Base-by-base conservation (phyloP, 202 grass and related monocot genomes). In the Zoysia matrella region DNA sequence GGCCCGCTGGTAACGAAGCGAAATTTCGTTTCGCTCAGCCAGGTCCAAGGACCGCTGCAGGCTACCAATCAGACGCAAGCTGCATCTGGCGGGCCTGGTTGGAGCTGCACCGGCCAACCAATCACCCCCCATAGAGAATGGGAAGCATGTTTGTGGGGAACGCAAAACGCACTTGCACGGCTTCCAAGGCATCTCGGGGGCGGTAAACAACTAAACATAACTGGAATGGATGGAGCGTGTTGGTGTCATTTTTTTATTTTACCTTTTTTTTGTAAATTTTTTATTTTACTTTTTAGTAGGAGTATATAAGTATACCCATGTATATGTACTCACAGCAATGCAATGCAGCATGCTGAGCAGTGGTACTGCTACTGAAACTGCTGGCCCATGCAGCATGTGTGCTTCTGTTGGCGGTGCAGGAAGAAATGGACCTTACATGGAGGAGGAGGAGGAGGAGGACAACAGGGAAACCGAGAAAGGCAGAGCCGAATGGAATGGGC, bases 81-180 rank as follows among this genome's bases (percentile, higher is more conserved):
- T 36, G 30, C 30, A 36, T 36, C 30, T 36, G 30, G 30, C 30
- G 30, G 30, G 30, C 30, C 30, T 36, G 30, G 30, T 36, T 1
- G 30, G 30, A 36, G 30, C 30, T 36, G 30, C 30, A 36, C 30
- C 30, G 30, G 30, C 30, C 30, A 36, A 36, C 30, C 30, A 36
- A 36, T 36, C 30, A 36, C 30, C 30, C 30, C 30, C 30, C 75
- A 56, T 10, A 2, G 52, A 61, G 75, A 47, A 79, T 85, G 82
- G 86, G 66, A 65, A 51, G 90, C 90, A 84, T 84, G 86, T 86
- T 89, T 89, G 80, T 84, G 83, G 90, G 90, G 75, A 81, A 89
- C 71, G 90, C 76, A 89, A 83, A 89, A 81, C 86, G 86, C 90
- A 89, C 86, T 86, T 86, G 61, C 90, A 41, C 83, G 76, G 8